Evolutionary conservation across 2,329 filamentous ascomycete genomes (phyloP), one percentile per base, ranked within the genome.

Genomic region (Dactylellina leptospora): DNA sequence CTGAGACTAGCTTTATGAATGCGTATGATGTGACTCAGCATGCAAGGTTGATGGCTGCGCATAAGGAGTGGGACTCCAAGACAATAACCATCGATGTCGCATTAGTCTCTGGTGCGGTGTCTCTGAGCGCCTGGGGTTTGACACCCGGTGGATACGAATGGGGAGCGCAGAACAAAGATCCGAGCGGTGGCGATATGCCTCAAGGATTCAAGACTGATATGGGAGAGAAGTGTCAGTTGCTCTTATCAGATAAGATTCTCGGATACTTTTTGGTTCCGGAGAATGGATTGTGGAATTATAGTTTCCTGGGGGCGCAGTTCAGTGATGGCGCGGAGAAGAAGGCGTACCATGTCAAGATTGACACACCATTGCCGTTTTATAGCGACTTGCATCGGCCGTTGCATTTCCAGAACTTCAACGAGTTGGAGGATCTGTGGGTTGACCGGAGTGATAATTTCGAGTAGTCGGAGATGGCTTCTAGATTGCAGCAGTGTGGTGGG

Each of bases 241-340:
- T 99, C 25, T 86, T 99, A 58, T 96, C 91, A 75, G 93, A 97
- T 77, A 91, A 93, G 80, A 96, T 97, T 79, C 87, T 90, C 76
- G 96, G 95, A 25, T 97, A 93, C 83, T 99, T 99, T 87, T 83
- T 99, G 61, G 92, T 97, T 20, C 95, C 95, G 0, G 93, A 97
- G 78, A 89, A 89, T 60, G 88, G 88, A 74, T 85, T 90, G 73
- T 99, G 95, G 95, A 99, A 99, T 81, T 99, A 97, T 83, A 95
- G 90, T 80, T 99, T 99, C 84, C 92, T 97, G 88, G 95, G 95
- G 61, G 92, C 88, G 75, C 88, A 88, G 0, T 99, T 97, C 79
- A 88, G 89, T 11, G 73, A 73, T 20, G 88, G 88, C 40, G 85
- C 96, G 74, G 92, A 96, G 82, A 97, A 97, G 87, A 91, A 92